Base-by-base conservation (phyloP, 176 grass and related monocot species). In the Cymbopogon citratus region DNA sequence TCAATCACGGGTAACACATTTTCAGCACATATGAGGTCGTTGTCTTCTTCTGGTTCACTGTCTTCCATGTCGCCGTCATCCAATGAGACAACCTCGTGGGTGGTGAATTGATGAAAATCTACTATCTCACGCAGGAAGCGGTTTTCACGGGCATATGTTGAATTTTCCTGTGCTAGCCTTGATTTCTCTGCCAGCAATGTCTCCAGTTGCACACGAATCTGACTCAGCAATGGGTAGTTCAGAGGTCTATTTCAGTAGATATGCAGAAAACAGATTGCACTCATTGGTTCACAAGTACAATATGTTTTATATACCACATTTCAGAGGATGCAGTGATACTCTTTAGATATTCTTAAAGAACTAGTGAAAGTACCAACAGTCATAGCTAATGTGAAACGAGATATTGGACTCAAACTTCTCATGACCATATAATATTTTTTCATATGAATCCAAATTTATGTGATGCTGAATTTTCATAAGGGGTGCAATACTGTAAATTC, bases 191-290 rank as follows among this genome's bases (percentile, higher is more conserved):
- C 74, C 19, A 93, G 66, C 43, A 90, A 86, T 10, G 88, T 82
- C 79, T 93, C 91, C 65, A 93, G 51, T 71, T 93, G 88, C 75
- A 88, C 48, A 7, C 85, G 88, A 12, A 93, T 90, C 91, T 93
- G 85, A 83, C 73, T 67, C 12, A 67, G 15, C 5, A 61, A 18
- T 21, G 5, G 23, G 2, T 41, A 57, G 9, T 84, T 43, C 10
- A 68, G 15, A 31, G 23, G 1, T 13, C 1, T n/a, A 10, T 40
- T 40, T 84, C 63, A 67, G 46, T 57, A 68, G 26, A 13, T 7
- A 24, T 5, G 43, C 12, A 56, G 9, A 23, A 41, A 46, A 67
- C 1, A n/a, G 12, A 14, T 40, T 67, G 1, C 38, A 19, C 9
- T 28, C 5, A 40, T 21, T 18, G 52, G 9, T 66, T 57, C 23